These are phyloP conservation scores for Boletus insuetus DNA, from an alignment of 768 basidiomycete species.

Conservation along the genomic window DNA sequence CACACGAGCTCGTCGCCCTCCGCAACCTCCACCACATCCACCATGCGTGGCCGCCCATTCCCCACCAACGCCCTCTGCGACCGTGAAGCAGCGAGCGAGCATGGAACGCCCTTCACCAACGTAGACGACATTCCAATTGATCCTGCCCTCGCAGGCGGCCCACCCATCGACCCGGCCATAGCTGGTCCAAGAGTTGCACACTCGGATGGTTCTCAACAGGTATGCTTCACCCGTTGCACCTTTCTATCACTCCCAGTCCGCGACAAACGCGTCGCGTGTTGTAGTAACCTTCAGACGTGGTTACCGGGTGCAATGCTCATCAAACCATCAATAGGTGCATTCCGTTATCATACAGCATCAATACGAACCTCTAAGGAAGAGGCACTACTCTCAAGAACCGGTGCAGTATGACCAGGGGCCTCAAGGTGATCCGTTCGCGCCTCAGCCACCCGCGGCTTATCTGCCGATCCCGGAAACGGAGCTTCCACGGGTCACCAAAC, in stretches of 20 bases:
- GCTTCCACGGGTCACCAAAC: conserved; percentile 42
- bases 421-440: conserved; percentile 82
- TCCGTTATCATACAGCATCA: conserved; percentile 32
- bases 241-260: conserved; percentile 15
- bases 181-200: conserved; percentile 28
- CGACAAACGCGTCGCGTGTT: conserved; percentile 72
- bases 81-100: conserved; percentile 58
- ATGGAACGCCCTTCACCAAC: conserved; percentile 56
- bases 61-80: conserved; percentile 39
- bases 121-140: conserved; percentile 76
- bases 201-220: conserved; percentile 28
- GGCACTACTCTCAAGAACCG: conserved; percentile 32
- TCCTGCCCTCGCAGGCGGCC: conserved; percentile 57
- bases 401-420: conserved; percentile 70
- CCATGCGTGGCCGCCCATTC: conserved; percentile 65
- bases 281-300: conserved; percentile 32
- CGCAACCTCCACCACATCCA: conserved; percentile 11
- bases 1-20: conserved; percentile 15
- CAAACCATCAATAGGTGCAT: conserved; percentile 21
- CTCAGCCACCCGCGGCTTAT: conserved; percentile 53
- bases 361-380: conserved; percentile 10
- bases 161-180: conserved; percentile 53
- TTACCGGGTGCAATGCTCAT: conserved; percentile 19
- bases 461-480: conserved; percentile 46
- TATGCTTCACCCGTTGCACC: conserved; percentile 33